Base-by-base conservation (phyloP, 768 basidiomycete genomes). In the Cystobasidiopsis lactophilus region DNA sequence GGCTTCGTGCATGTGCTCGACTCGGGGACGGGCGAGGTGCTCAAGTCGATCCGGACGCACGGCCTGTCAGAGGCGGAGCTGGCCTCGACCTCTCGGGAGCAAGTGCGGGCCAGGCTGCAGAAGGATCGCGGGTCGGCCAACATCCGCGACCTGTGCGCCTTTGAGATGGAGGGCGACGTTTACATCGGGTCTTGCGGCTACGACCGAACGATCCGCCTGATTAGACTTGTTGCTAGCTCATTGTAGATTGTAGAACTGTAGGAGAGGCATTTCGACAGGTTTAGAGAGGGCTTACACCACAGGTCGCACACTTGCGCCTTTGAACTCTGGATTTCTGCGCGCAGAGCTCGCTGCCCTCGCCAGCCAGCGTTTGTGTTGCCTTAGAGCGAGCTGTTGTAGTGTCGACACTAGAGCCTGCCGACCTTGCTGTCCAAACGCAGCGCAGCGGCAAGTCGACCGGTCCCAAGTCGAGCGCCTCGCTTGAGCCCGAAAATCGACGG, bases 1-100 rank as follows among this genome's bases (percentile, higher is more conserved):
- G 65, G 65, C 39, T 23, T 60, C 19, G 46, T 66, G 0, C 56
- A 62, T 13, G 27, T 66, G 21, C 52, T 64, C 4, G 60, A 59
- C 40, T 52, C 33, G 7, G 48, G 52, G 7, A 31, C 19, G n/a
- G 62, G 57, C 5, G 45, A 44, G 3, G 46, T 56, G 2, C 39
- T 51, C 4, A 1, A 49, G 9, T 10, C 13, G 14, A 47, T 51
- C 18, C 52, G 52, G 0, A 57, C 59, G 31, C 61, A 62, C n/a
- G 61, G 61, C 0, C 24, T 52, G 3, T 58, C 61, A 14, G 55
- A 62, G 14, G 44, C 43, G 2, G 51, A 38, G 39, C 19, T 29
- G 37, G 49, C 50, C 13, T 44, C 37, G 38, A 2, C 53, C 26
- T 21, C n/a, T 24, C 56, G 56, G n/a, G 58, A 55, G 52, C 37